phyloP scores from a whole-genome alignment of 129 eudicot genomes.

The Pulicaria dysenterica region DNA sequence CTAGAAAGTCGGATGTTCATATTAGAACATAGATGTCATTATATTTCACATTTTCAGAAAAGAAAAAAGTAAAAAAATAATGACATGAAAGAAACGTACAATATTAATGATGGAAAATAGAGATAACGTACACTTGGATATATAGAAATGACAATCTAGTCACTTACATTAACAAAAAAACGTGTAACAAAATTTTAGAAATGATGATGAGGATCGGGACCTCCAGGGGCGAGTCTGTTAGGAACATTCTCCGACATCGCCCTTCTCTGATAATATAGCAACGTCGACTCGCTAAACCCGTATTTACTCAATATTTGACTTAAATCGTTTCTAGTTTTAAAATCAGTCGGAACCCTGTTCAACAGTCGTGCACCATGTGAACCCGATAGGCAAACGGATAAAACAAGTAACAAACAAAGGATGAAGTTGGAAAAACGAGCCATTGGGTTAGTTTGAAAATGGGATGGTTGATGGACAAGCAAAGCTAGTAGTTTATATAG shows the following conservation, averaged over 20 bases:
- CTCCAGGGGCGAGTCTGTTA: constrained; percentile 45
- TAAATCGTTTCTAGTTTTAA: constrained; percentile 12
- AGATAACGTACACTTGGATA: neutral
- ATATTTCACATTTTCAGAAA: too few relatives aligned
- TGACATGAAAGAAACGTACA: too few relatives aligned
- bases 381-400: neutral
- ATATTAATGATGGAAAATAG: too few relatives aligned
- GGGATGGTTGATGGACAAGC: constrained; percentile 1
- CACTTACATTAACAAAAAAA: neutral
- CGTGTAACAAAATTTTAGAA: neutral
- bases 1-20: too few relatives aligned
- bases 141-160: neutral
- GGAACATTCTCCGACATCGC: constrained; percentile 35
- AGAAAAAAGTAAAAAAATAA: too few relatives aligned
- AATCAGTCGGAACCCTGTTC: neutral
- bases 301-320: constrained; percentile 15
- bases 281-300: constrained; percentile 34
- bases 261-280: constrained; percentile 40
- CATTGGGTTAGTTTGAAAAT: constrained; percentile 16
- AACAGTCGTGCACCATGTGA: constrained; percentile 11
- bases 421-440: constrained; percentile 21
- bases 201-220: constrained; percentile 61
- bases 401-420: constrained; percentile 13
- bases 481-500: constrained; percentile 21
- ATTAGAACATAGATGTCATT: too few relatives aligned